Percentiles rank a stretch among this genome's conserved stretches.
phyloP scores from a whole-genome alignment of 139 green algal species.

The Micractinium sp. region DNA sequence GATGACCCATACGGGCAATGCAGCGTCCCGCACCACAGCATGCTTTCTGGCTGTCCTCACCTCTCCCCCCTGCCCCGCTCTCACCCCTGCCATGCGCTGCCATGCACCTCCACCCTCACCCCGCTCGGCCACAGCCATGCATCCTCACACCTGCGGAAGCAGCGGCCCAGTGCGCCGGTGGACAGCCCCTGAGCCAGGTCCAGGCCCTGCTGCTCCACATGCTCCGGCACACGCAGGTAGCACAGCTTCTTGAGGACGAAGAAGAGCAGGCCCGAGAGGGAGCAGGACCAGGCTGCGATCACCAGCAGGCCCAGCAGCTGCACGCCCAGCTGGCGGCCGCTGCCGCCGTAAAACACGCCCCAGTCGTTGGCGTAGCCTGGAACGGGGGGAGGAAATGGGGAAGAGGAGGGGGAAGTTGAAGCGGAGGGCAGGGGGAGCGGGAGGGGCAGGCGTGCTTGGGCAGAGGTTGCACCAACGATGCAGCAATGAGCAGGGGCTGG shows the following conservation, averaged over 20 bases:
- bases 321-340: constrained; percentile 45
- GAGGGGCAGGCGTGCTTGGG: no score
- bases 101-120: not conserved
- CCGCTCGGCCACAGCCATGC: no score
- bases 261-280: constrained; percentile 5
- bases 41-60: not conserved
- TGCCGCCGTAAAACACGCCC: constrained; percentile 49
- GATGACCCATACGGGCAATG: not conserved
- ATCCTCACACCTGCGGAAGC: not conserved
- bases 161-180: not conserved
- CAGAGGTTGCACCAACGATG: no score
- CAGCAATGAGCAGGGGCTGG: no score
- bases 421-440: no score
- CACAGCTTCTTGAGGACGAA: not conserved
- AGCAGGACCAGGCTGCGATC: constrained; percentile 34
- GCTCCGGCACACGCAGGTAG: constrained; percentile 24
- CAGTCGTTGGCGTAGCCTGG: not conserved
- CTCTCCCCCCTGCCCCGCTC: no score
- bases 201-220: constrained; percentile 30
- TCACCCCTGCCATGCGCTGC: not conserved
- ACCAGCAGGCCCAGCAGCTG: constrained; percentile 25
- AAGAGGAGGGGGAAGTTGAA: no score
- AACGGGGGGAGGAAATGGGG: no score
- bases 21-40: not conserved
- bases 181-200: constrained; percentile 25